Base-by-base conservation (phyloP, 2,329 filamentous ascomycete genomes). In the Fusarium brevicatenulatum region DNA sequence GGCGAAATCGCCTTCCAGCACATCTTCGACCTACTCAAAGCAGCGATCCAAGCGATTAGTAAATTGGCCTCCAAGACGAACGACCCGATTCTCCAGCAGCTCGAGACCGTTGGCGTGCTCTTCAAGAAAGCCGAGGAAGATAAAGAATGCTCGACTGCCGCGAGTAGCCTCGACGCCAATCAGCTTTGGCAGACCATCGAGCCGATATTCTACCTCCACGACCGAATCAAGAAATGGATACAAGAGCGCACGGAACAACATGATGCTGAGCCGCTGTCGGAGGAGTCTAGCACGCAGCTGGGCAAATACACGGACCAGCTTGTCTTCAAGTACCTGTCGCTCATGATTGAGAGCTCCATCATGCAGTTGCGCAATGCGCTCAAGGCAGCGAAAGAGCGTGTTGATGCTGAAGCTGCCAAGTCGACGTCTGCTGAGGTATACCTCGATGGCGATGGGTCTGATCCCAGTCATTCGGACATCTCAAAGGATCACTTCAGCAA, bases 311-410 rank as follows among this genome's bases (percentile, higher is more conserved):
- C 98, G 73, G 93, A 92, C 52, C 95, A 98, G 82, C 97, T 97
- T 78, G 89, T 98, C 49, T 89, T 98, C 73, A 94, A 93, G 12
- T 88, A 98, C 2, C 86, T 98, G 23, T 93, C 95, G 2, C 94
- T 95, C 0, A 97, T 95, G 82, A 88, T 98, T 67, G 90, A 94
- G 65, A 95, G 95, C 4, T 91, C 98, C 78, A 97, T 98, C 80
- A 92, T 91, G 61, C 89, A 93, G 49, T 92, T 95, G 7, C 94
- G 93, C 16, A 90, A 94, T 76, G 90, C 91, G 30, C 86, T 98
- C 36, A 96, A 70, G 34, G 78, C 78, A 2, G 78, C 78, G 3
- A 79, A 79, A 50, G 75, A 78, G 4, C 70, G 75, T 0, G 78
- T 79, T 7, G 78, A 79, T 19, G 76, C 77, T 16, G 78, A 79